Percentiles rank a stretch among this genome's conserved stretches.
These are phyloP conservation scores for Fraxinus pennsylvanica DNA, from an alignment of 257 asterid genomes.

Conservation along the genomic window DNA sequence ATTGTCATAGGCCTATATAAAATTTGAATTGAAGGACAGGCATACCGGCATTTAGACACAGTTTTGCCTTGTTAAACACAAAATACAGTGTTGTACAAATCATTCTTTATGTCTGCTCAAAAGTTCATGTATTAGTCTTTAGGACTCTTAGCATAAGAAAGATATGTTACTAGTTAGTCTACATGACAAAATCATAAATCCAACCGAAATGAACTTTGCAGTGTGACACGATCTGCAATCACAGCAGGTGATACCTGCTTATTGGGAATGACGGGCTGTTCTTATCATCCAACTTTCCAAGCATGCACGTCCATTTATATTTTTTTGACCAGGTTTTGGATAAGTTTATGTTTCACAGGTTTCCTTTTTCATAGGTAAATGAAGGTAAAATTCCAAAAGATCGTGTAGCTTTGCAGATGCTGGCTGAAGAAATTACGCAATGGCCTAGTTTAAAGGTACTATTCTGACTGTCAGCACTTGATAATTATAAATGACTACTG, in stretches of 20 bases:
- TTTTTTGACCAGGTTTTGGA: background rate
- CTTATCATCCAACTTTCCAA: background rate
- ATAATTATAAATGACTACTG: background rate
- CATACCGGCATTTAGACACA: background rate
- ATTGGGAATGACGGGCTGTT: background rate
- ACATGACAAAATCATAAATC: background rate
- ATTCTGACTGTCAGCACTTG: slow-evolving; percentile 12
- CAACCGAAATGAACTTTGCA: background rate
- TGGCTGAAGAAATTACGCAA: slow-evolving; percentile 81
- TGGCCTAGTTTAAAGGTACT: slow-evolving; percentile 94
- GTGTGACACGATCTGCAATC: background rate
- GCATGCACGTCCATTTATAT: background rate
- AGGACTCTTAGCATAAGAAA: background rate
- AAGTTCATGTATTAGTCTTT: background rate
- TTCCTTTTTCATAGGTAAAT: slow-evolving; percentile 55
- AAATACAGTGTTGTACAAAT: background rate
- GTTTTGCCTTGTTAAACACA: background rate
- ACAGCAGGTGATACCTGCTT: background rate
- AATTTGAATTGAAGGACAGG: background rate
- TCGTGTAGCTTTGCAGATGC: slow-evolving; percentile 64
- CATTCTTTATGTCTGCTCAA: background rate
- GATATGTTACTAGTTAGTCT: background rate
- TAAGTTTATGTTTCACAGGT: slow-evolving; percentile 18
- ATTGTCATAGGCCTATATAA: background rate
- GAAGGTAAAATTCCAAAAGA: slow-evolving; percentile 80